A percentile compares a stretch with the other conserved stretches of the same genome.
These are phyloP conservation scores for Aspergillus heteromorphus DNA, from an alignment of 495 filamentous ascomycete genomes.

Conservation along the genomic window DNA sequence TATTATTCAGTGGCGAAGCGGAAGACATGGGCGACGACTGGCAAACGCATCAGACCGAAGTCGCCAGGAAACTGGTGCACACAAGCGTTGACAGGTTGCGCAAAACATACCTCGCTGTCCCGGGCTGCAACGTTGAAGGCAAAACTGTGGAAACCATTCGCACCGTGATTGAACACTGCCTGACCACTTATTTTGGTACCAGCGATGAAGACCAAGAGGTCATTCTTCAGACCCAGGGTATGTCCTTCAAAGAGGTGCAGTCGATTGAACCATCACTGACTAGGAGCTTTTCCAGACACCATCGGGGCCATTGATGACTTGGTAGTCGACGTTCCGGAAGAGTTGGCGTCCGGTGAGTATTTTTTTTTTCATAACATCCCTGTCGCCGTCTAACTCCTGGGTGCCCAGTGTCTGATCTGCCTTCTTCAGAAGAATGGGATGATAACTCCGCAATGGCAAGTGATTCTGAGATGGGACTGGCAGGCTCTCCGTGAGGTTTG, in stretches of 20 bases:
- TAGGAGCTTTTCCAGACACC: conserved; percentile 18
- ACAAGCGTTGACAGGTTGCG: conserved; percentile 33
- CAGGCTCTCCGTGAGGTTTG: conserved; percentile 27
- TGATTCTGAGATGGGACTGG: conserved; percentile 39
- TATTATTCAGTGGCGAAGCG: conserved; percentile 46
- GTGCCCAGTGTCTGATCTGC: conserved; percentile 36
- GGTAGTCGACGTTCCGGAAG: conserved; percentile 33
- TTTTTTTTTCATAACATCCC: conserved; percentile 14
- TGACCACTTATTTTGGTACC: conserved; percentile 35
- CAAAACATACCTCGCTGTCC: conserved; percentile 21
- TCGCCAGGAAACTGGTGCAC: conserved; percentile 32
- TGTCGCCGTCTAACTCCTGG: conserved; percentile 17
- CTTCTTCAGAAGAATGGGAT: conserved; percentile 43
- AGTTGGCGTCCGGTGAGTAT: conserved; percentile 37
- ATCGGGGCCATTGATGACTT: conserved; percentile 30
- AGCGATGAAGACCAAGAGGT: conserved; percentile 36
- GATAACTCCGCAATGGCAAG: conserved; percentile 38
- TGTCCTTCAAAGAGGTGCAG: conserved; percentile 5
- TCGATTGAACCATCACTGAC: conserved; percentile 8
- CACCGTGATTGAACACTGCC: conserved; percentile 37
- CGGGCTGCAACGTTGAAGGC: conserved; percentile 27
- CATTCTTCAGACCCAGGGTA: conserved; percentile 35
- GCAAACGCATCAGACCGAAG: conserved; percentile 15
- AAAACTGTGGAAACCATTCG: conserved; percentile 34
- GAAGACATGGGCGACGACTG: conserved; percentile 25